Conservation (phyloP, 345 rosid genomes). For the Limnanthes douglasii region DNA sequence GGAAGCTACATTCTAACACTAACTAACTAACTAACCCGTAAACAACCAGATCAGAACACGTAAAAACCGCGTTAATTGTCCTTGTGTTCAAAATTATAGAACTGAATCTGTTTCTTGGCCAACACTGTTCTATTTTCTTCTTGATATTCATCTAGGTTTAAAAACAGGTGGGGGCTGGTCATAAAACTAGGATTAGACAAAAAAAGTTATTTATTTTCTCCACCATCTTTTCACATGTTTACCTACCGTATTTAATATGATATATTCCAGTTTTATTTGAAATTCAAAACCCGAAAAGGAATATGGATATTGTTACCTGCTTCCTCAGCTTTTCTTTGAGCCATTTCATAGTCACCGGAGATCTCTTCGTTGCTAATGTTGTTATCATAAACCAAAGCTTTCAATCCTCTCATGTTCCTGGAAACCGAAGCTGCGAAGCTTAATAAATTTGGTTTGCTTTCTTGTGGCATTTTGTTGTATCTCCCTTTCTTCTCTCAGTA, state of each 20-base stretch:
- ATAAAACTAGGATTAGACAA: not conserved
- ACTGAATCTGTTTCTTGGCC: too few relatives aligned
- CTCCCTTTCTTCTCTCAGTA: too few relatives aligned
- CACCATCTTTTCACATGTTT: not conserved
- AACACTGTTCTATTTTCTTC: not conserved
- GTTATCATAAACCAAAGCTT: conserved; percentile 22
- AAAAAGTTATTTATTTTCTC: conserved; percentile 1
- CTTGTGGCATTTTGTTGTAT: too few relatives aligned
- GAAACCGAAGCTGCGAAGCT: too few relatives aligned
- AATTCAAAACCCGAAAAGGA: not conserved
- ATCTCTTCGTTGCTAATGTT: conserved; percentile 32
- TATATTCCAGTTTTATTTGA: conserved; percentile 8
- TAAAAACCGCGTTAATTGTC: too few relatives aligned
- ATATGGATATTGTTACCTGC: conserved; percentile 37
- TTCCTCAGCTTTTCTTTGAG: conserved; percentile 91
- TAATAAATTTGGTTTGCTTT: too few relatives aligned
- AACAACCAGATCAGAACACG: too few relatives aligned
- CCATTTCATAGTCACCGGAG: conserved; percentile 57
- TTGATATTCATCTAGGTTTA: not conserved
- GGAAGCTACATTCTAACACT: not conserved
- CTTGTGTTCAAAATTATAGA: too few relatives aligned
- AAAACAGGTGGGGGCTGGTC: too few relatives aligned
- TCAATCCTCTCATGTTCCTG: conserved; percentile 49
- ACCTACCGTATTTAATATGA: conserved; percentile 3
- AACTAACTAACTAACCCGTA: too few relatives aligned